phyloP scores from a whole-genome alignment of 2,329 filamentous ascomycete genomes.

The Pestalotiopsis sp. region DNA sequence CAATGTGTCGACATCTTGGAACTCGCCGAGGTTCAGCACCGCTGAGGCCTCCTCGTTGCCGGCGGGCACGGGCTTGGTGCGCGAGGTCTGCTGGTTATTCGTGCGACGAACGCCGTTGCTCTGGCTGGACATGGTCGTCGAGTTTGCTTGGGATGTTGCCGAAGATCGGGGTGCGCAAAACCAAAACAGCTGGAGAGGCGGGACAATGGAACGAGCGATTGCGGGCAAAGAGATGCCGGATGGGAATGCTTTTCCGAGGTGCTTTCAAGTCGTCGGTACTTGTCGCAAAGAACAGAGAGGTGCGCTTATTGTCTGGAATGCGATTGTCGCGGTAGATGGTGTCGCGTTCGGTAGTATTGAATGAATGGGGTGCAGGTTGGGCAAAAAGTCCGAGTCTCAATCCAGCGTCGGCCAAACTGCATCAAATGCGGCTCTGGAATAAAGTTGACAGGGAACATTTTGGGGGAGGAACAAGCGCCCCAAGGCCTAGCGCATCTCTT shows the following conservation, averaged over 20 bases:
- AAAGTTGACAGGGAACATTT: constrained; percentile 7
- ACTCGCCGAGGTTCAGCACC: constrained; percentile 86
- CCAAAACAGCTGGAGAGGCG: neutral
- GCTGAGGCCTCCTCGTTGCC: constrained; percentile 87
- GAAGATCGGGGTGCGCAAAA: neutral
- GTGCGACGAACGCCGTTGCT: constrained; percentile 1
- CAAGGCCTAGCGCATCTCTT: neutral
- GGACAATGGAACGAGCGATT: neutral
- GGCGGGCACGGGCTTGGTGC: constrained; percentile 67
- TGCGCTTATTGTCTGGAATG: neutral
- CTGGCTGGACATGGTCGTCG: constrained; percentile 36
- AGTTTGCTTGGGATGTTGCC: neutral
- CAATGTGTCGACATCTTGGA: constrained; percentile 87
- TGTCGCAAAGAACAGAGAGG: neutral
- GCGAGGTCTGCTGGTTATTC: constrained; percentile 52
- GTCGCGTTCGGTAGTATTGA: neutral
- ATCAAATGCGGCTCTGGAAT: constrained; percentile 8
- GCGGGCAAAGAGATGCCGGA: neutral
- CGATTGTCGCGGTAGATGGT: neutral
- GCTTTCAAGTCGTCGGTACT: neutral
- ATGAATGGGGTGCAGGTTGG: neutral
- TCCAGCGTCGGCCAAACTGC: neutral
- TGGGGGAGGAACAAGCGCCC: neutral
- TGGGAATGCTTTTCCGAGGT: neutral
- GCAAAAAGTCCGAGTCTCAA: neutral